These are phyloP conservation scores for Oxytropis ochrocephala DNA, from an alignment of 306 rosid genomes.

Conservation along the genomic window DNA sequence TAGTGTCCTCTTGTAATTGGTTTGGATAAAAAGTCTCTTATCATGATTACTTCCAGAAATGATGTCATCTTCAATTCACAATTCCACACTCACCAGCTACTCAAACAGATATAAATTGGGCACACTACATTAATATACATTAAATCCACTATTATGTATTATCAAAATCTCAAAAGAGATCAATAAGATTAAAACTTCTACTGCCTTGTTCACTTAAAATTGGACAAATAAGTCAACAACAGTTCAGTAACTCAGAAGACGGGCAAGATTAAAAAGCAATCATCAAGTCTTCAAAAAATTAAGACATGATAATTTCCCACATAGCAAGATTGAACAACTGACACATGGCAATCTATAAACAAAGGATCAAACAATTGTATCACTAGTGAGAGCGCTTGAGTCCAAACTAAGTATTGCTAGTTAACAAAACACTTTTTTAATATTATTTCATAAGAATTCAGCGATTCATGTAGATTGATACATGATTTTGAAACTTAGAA, in stretches of 20 bases:
- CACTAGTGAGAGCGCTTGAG: not conserved
- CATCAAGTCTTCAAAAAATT: not conserved
- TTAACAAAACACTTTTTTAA: not conserved
- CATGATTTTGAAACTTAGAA: not conserved
- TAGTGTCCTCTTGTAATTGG: not conserved
- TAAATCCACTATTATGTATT: not conserved
- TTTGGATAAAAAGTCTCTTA: not conserved
- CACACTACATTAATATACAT: not conserved
- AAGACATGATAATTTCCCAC: not conserved
- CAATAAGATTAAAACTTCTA: not conserved
- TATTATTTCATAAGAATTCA: not conserved
- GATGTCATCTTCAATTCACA: not conserved
- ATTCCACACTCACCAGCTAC: not conserved
- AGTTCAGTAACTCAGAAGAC: not conserved
- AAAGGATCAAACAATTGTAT: not conserved
- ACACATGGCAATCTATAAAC: not conserved
- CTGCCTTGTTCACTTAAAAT: not conserved
- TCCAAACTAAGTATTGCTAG: not conserved
- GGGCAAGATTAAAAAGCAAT: not conserved
- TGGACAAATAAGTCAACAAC: not conserved
- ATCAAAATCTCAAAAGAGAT: not conserved
- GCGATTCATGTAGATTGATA: not conserved
- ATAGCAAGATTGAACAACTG: not conserved
- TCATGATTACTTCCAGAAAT: not conserved
- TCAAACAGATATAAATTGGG: not conserved